Conservation (phyloP, 2,329 filamentous ascomycete genomes). For the Fusarium abutilonis region DNA sequence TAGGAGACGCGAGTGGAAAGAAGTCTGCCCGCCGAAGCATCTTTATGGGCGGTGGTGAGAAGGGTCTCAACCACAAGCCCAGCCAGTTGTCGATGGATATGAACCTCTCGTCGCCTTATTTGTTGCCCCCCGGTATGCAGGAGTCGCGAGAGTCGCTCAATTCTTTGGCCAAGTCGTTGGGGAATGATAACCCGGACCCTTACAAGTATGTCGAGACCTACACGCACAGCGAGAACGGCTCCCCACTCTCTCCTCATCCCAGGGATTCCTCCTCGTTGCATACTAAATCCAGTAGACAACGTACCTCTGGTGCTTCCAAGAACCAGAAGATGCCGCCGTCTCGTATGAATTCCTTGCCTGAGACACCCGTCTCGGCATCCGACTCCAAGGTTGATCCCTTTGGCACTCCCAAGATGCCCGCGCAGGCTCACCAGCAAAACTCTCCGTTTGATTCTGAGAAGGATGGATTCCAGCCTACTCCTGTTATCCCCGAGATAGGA, state of each 20-base stretch:
- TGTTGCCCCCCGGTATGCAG: constrained; percentile 85
- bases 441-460: constrained; percentile 41
- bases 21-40: constrained; percentile 49
- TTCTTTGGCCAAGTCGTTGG: constrained; percentile 80
- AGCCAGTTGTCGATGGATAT: constrained; percentile 76
- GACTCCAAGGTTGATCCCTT: constrained; percentile 52
- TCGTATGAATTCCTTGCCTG: constrained; percentile 57
- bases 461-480: constrained; percentile 46
- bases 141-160: constrained; percentile 86
- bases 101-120: constrained; percentile 84
- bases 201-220: constrained; percentile 75
- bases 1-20: constrained; percentile 61
- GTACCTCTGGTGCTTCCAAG: constrained; percentile 45
- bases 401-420: constrained; percentile 48
- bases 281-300: constrained; percentile 55
- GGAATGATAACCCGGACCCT: constrained; percentile 81
- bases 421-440: constrained; percentile 43
- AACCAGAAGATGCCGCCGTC: constrained; percentile 47
- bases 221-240: constrained; percentile 65
- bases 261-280: constrained; percentile 59
- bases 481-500: constrained; percentile 54
- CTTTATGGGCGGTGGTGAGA: constrained; percentile 63
- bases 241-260: constrained; percentile 62
- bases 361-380: constrained; percentile 49
- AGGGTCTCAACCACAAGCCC: constrained; percentile 55